These are phyloP conservation scores for Niebla homalea DNA, from an alignment of 495 filamentous ascomycete species.

Conservation along the genomic window DNA sequence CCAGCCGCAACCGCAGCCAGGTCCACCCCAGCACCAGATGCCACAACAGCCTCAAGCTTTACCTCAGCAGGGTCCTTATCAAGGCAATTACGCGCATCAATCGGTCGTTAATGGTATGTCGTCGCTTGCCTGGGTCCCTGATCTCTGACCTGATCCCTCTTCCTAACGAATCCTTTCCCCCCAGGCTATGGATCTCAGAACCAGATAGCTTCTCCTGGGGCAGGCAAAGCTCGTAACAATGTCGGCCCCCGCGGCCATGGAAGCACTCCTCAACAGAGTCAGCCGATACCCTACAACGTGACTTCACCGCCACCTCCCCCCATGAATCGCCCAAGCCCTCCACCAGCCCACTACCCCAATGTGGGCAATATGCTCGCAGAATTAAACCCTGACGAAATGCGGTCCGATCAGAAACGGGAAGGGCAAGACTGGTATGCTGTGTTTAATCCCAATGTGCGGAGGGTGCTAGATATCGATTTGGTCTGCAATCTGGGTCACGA, in stretches of 20 bases:
- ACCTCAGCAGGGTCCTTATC: constrained; percentile 40
- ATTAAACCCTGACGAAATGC: constrained; percentile 71
- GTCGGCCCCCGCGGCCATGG: constrained; percentile 43
- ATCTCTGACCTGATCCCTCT: background rate
- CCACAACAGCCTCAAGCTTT: constrained; percentile 46
- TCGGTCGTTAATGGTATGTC: constrained; percentile 55
- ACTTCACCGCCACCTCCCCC: constrained; percentile 58
- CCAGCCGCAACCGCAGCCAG: constrained; percentile 37
- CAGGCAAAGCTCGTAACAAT: constrained; percentile 45
- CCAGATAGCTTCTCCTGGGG: constrained; percentile 81
- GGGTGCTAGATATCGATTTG: constrained; percentile 73
- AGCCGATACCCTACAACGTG: constrained; percentile 69
- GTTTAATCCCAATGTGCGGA: constrained; percentile 74
- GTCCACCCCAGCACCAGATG: constrained; percentile 48
- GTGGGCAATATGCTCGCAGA: constrained; percentile 77
- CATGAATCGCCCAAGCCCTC: constrained; percentile 69
- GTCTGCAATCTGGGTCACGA: constrained; percentile 78
- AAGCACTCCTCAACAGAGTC: constrained; percentile 73
- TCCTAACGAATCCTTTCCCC: constrained; percentile 3
- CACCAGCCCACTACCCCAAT: constrained; percentile 41
- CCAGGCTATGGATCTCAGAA: constrained; percentile 53
- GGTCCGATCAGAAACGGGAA: constrained; percentile 70
- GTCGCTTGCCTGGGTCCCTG: constrained; percentile 11
- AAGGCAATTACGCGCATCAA: constrained; percentile 49
- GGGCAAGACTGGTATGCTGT: constrained; percentile 78